Base-by-base conservation (phyloP, 2,329 filamentous ascomycete species). In the Scedosporium apiospermum region DNA sequence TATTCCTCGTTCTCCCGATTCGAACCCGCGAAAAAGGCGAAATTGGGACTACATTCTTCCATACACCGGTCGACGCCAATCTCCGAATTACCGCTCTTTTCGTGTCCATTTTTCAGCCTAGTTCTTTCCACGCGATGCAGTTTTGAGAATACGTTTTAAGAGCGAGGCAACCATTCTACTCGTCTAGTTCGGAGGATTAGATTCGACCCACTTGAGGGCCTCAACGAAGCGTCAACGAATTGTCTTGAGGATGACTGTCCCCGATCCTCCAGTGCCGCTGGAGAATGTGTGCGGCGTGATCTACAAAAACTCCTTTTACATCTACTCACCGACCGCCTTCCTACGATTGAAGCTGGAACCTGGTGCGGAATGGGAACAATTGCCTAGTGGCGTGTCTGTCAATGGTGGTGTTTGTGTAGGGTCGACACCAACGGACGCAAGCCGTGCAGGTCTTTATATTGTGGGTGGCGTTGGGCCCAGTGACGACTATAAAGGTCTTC, bases 221-320 rank as follows among this genome's bases (percentile, higher is more conserved):
- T 12, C 34, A 63, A 63, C 67, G 65, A 68, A 64, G 64, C 66
- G 62, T 30, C 58, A 27, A 34, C 14, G 26, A 34, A 58, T 23
- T 26, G 44, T 41, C 46, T 42, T 46, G 69, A 74, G 66, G 61
- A 96, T 96, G 91, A 78, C 86, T 70, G 79, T 88, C 63, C 91
- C 91, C 58, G 77, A 85, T 70, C 91, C 92, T 61, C 78, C 83
- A 61, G 81, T 86, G 71, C 79, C 87, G 65, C 78, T 97, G 72
- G 83, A 86, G 73, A 86, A 88, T 74, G 87, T 90, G 70, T 98
- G 93, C 76, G 91, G 92, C 63, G 85, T 89, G 70, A 82, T 97
- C 65, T 81, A 90, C 77, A 81, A 92, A 71, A 87, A 92, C 73
- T 91, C 87, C 12, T 84, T 98, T 61, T 98, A 96, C 77, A 87